phyloP scores from a whole-genome alignment of 2,329 filamentous ascomycete species.

The Aspergillus quadricinctus region DNA sequence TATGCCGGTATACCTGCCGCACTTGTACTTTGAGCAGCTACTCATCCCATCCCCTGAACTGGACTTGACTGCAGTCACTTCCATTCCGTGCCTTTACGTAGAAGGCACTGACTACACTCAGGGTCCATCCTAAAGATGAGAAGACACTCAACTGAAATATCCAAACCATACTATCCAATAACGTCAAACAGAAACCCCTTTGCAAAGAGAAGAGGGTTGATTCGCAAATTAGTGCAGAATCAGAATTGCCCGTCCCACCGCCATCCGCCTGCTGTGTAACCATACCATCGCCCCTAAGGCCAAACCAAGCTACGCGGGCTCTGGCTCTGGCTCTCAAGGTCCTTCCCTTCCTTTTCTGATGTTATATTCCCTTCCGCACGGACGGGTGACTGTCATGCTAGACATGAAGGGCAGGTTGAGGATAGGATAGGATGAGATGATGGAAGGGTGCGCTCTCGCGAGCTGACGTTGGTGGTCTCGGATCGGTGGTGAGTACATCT shows the following conservation, averaged over 20 bases:
- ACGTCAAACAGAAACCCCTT: neutral
- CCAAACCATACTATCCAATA: neutral
- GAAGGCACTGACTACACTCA: too few relatives aligned
- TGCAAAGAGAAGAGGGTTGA: neutral
- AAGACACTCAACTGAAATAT: neutral
- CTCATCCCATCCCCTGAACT: neutral
- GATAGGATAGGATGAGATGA: neutral
- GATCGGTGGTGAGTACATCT: neutral
- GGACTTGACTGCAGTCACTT: too few relatives aligned
- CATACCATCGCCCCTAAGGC: neutral
- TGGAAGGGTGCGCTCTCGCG: neutral
- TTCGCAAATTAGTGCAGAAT: neutral
- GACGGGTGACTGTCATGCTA: neutral
- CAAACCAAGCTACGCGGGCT: neutral
- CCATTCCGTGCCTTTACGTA: too few relatives aligned
- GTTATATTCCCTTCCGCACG: neutral
- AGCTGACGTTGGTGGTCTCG: too few relatives aligned
- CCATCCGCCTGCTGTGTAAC: neutral
- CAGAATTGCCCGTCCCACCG: neutral
- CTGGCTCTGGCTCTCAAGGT: neutral
- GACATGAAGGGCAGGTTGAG: too few relatives aligned
- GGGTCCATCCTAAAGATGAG: too few relatives aligned
- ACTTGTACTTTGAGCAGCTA: neutral
- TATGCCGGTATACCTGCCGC: neutral
- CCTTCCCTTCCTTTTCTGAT: neutral